phyloP scores from a whole-genome alignment of 768 basidiomycete genomes.

The Plicaturopsis crispa region DNA sequence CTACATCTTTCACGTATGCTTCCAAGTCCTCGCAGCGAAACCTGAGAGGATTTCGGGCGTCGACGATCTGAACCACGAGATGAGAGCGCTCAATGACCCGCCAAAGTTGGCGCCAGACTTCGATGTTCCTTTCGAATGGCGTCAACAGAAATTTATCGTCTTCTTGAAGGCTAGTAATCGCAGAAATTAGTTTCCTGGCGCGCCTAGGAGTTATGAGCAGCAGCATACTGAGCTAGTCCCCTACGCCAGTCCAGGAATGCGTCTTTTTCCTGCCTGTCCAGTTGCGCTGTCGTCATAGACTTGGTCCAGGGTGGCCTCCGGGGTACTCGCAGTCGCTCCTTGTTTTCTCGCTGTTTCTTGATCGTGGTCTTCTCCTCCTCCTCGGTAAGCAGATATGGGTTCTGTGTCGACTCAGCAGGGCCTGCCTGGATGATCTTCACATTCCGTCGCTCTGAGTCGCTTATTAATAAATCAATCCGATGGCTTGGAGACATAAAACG shows the following conservation, averaged over 20 bases:
- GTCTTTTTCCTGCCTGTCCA: slow-evolving; percentile 86
- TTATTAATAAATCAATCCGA: slow-evolving; percentile 2
- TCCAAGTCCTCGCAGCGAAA: slow-evolving; percentile 94
- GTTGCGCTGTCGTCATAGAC: slow-evolving; percentile 62
- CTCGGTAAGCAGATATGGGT: slow-evolving; percentile 80
- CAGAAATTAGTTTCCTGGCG: no score
- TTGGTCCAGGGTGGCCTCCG: slow-evolving; percentile 87
- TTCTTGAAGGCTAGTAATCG: slow-evolving; percentile 66
- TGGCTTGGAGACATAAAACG: neutral
- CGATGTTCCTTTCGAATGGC: slow-evolving; percentile 94
- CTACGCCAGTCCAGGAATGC: slow-evolving; percentile 92
- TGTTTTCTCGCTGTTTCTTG: slow-evolving; percentile 70
- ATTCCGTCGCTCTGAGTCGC: slow-evolving; percentile 59
- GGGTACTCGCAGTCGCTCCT: slow-evolving; percentile 74
- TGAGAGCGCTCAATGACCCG: slow-evolving; percentile 93
- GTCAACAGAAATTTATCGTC: slow-evolving; percentile 83
- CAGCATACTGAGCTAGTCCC: slow-evolving; percentile 79
- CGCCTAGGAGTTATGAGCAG: neutral
- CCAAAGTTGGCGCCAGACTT: slow-evolving; percentile 99
- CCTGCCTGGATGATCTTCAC: slow-evolving; percentile 69
- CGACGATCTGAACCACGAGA: slow-evolving; percentile 91
- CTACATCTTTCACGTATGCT: slow-evolving; percentile 76
- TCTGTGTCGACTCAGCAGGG: slow-evolving; percentile 44
- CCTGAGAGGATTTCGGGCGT: slow-evolving; percentile 87
- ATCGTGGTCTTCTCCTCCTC: slow-evolving; percentile 74